Percentiles rank a stretch among this genome's conserved stretches.
phyloP scores from a whole-genome alignment of 1,139 yeast genomes.

The Blastobotrys apis region DNA sequence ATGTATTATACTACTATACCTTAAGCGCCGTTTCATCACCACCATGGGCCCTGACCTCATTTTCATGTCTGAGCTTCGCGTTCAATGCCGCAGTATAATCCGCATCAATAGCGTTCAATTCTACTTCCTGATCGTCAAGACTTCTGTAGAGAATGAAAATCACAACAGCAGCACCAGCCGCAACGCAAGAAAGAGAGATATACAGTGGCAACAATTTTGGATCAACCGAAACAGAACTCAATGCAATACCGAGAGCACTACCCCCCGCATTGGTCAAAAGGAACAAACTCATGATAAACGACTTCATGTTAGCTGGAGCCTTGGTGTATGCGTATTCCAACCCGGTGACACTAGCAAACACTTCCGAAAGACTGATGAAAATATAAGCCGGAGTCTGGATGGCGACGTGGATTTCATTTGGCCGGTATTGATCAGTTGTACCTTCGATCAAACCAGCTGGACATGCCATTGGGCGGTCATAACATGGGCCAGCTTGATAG shows the following conservation, averaged over 20 bases:
- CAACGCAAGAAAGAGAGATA: slow-evolving; percentile 56
- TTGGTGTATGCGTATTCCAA: slow-evolving; percentile 66
- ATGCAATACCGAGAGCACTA: slow-evolving; percentile 67
- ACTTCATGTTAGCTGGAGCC: slow-evolving; percentile 63
- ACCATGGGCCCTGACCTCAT: background rate
- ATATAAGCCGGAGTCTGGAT: slow-evolving; percentile 61
- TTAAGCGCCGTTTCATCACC: no score
- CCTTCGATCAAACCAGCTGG: no score
- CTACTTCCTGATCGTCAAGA: slow-evolving; percentile 57
- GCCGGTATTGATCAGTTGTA: no score
- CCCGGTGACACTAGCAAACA: slow-evolving; percentile 63
- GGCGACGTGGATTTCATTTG: slow-evolving; percentile 57
- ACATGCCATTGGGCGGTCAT: slow-evolving; percentile 54
- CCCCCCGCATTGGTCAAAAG: slow-evolving; percentile 64
- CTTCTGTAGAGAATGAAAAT: slow-evolving; percentile 53
- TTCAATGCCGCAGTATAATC: slow-evolving; percentile 31
- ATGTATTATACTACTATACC: no score
- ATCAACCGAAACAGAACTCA: slow-evolving; percentile 59
- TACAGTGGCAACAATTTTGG: slow-evolving; percentile 69
- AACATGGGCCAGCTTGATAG: slow-evolving; percentile 75
- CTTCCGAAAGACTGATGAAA: slow-evolving; percentile 59
- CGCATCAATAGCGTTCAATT: slow-evolving; percentile 53
- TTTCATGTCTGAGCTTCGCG: slow-evolving; percentile 23
- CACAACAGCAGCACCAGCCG: slow-evolving; percentile 57
- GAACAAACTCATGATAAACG: slow-evolving; percentile 61